A percentile compares a stretch with the other conserved stretches of the same genome.
These are phyloP conservation scores for Leucocoprinus leucothites DNA, from an alignment of 768 basidiomycete genomes.

Conservation along the genomic window DNA sequence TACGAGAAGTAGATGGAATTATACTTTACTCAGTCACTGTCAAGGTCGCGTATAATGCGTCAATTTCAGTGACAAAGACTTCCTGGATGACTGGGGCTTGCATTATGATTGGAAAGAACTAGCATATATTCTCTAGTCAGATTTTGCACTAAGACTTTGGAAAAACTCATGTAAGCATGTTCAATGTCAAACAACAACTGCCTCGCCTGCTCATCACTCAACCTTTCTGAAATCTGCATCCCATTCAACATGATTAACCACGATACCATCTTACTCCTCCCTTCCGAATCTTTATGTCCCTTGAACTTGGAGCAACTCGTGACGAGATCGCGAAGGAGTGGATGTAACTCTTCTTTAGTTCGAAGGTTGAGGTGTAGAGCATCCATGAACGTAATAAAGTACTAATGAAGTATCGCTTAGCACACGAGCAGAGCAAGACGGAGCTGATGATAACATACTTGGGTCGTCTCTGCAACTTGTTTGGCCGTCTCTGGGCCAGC, in stretches of 20 bases:
- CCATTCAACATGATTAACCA: constrained; percentile 97
- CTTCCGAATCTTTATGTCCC: constrained; percentile 95
- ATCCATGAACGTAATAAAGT: constrained; percentile 99
- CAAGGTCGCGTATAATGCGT: too few relatives aligned
- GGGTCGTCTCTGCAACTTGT: constrained; percentile 44
- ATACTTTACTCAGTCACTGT: too few relatives aligned
- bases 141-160: constrained; percentile 52
- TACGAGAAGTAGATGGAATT: too few relatives aligned
- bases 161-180: constrained; percentile 93
- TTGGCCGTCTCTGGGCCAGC: constrained; percentile 91
- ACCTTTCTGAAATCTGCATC: constrained; percentile 96
- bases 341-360: constrained; percentile 97
- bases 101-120: too few relatives aligned
- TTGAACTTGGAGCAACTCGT: constrained; percentile 93
- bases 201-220: constrained; percentile 91
- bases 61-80: too few relatives aligned
- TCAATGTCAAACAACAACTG: constrained; percentile 83
- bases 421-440: background rate
- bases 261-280: constrained; percentile 86
- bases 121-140: background rate
- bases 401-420: constrained; percentile 39
- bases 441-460: too few relatives aligned
- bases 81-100: too few relatives aligned
- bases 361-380: constrained; percentile 87
- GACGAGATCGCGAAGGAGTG: constrained; percentile 92